Evolutionary conservation across 1,284 basidiomycete species (phyloP), one percentile per base, ranked within the genome.

Genomic region (Melampsora larici-populina): DNA sequence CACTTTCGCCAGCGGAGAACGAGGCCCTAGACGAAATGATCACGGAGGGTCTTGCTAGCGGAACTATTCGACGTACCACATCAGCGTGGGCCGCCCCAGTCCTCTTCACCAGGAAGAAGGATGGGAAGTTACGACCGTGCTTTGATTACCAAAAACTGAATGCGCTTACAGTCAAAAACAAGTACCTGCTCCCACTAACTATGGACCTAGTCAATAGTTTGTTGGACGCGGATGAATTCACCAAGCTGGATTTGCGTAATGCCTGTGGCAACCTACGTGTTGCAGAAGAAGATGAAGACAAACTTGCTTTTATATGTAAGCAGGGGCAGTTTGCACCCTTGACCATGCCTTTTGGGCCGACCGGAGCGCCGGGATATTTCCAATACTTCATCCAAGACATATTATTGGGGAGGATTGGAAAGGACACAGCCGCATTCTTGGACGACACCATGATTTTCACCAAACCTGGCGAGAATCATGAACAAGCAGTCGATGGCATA

Each of bases 101-200:
- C 60, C 82, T 62, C 18, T 26, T 62, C 24, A 29, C 58, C 24
- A n/a, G n/a, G n/a, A n/a, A n/a, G n/a, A n/a, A n/a, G n/a, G n/a
- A n/a, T n/a, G n/a, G n/a, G n/a, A n/a, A 18, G 11, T 21, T 62
- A 7, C 7, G 58, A 62, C 58, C 58, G 24, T 62, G 58, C 58
- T 62, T 62, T 62, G 58, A 62, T 29, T 62, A 62, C 58, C 18
- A 21, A 7, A 7, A 62, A 21, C 82, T 88, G 24, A 62, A 62
- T 21, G 7, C 58, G 11, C 24, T 62, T n/a, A 62, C 58, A 6
- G 18, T 62, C 58, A n/a, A 62, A 62, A 21, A 62, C 26, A 79
- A 78, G 0, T 84, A 84, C 72, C 84, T 84, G 31, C 58, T 26
- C 11, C 11, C 31, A 62, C 81, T 82, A 0, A 82, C 87, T 3